Evolutionary conservation across 1,284 basidiomycete genomes (phyloP).

Genomic region (Hemileia vastatrix): DNA sequence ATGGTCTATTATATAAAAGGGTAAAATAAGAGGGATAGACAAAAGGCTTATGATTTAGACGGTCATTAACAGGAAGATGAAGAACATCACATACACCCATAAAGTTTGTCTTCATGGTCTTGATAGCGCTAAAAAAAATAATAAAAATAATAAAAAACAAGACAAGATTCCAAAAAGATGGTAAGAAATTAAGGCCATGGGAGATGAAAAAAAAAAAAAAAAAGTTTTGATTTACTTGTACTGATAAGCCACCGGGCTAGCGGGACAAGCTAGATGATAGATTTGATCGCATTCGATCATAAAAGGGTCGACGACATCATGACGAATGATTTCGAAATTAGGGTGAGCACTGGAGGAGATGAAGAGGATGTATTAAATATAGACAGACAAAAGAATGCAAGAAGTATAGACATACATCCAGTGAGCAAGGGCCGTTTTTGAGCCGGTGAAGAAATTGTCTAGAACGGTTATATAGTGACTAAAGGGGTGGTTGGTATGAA

Average conservation of each 20-base stretch:
- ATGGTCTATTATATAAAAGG: slow-evolving; percentile 48
- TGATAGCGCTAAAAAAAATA: slow-evolving; percentile 55
- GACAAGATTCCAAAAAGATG: neutral
- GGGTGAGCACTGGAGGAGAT: slow-evolving; percentile 77
- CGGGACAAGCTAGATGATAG: slow-evolving; percentile 91
- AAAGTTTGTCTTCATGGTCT: slow-evolving; percentile 96
- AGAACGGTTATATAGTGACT: slow-evolving; percentile 52
- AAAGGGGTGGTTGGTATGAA: neutral
- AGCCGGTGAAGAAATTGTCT: slow-evolving; percentile 97
- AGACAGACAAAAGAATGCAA: neutral
- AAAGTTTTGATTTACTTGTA: slow-evolving; percentile 23
- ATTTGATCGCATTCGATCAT: slow-evolving; percentile 97
- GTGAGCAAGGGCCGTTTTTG: slow-evolving; percentile 68
- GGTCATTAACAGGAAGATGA: neutral
- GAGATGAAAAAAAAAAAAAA: neutral
- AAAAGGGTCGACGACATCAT: slow-evolving; percentile 92
- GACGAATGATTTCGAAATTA: slow-evolving; percentile 93
- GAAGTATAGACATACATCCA: slow-evolving; percentile 35
- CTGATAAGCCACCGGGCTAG: slow-evolving; percentile 56
- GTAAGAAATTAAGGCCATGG: neutral
- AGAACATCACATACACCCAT: neutral
- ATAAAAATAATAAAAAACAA: neutral
- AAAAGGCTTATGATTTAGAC: neutral
- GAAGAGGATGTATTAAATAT: neutral
- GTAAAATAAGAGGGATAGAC: neutral